phyloP scores from a whole-genome alignment of 179 eudicot species.

The Vitellaria paradoxa region DNA sequence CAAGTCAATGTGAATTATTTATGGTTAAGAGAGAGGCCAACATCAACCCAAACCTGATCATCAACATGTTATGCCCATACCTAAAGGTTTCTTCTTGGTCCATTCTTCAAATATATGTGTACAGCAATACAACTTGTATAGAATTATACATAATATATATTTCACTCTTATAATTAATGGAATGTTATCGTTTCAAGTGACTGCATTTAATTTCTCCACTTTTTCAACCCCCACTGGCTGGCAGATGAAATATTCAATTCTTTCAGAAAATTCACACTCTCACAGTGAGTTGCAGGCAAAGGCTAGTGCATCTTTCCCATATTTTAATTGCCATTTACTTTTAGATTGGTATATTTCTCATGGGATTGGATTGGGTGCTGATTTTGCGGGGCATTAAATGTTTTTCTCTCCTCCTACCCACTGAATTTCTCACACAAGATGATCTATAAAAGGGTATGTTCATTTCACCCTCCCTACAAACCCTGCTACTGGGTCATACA shows the following conservation, averaged over 20 bases:
- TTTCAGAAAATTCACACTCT: background rate
- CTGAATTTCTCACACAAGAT: background rate
- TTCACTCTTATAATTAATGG: background rate
- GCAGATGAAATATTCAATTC: slow-evolving; percentile 15
- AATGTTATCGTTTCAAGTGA: background rate
- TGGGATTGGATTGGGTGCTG: background rate
- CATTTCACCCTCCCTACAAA: background rate
- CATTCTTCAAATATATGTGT: background rate
- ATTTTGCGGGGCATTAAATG: slow-evolving; percentile 15
- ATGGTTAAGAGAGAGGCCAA: no score
- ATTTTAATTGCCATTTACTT: background rate
- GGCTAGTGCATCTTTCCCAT: background rate
- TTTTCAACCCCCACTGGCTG: slow-evolving; percentile 4
- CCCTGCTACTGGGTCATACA: background rate
- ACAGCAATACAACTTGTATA: background rate
- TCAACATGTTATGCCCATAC: no score
- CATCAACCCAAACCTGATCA: no score
- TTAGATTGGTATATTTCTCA: background rate
- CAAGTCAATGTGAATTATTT: no score
- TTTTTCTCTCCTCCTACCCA: background rate
- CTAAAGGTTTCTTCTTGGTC: background rate
- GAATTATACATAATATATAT: no score
- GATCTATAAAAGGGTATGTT: slow-evolving; percentile 8
- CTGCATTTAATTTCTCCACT: background rate
- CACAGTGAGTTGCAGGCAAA: background rate